phyloP scores from a whole-genome alignment of 225 moss, liverwort and hornwort species.

The Pseudisothecium myosuroides region DNA sequence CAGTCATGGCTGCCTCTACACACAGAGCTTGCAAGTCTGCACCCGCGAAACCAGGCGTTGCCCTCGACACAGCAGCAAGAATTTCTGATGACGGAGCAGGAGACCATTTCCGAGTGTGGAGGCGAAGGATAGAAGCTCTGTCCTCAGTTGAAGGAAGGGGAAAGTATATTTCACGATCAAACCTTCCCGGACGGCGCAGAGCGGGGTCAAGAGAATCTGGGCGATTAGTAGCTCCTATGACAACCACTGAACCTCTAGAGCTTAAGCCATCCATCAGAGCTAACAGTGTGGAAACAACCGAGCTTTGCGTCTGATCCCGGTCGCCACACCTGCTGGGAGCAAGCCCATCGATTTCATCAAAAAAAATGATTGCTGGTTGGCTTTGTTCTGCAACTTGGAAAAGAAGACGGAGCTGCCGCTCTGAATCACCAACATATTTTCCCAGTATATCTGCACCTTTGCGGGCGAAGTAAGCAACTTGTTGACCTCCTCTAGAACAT shows the following conservation, averaged over 20 bases:
- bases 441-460: constrained; percentile 84
- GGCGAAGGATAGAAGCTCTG: constrained; percentile 58
- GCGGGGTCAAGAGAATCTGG: constrained; percentile 85
- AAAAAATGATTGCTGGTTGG: constrained; percentile 79
- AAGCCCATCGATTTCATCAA: constrained; percentile 90
- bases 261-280: constrained; percentile 77
- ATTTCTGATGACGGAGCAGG: constrained; percentile 57
- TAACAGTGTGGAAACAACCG: constrained; percentile 76
- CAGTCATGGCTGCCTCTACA: constrained; percentile 69
- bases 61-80: constrained; percentile 62
- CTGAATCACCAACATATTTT: constrained; percentile 84
- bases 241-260: constrained; percentile 77
- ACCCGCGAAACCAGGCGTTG: constrained; percentile 75
- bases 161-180: constrained; percentile 81
- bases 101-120: constrained; percentile 61
- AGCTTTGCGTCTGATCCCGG: constrained; percentile 82
- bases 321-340: constrained; percentile 81
- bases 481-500: constrained; percentile 57
- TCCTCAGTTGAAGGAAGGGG: constrained; percentile 65
- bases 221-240: constrained; percentile 82
- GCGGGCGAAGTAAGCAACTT: constrained; percentile 76
- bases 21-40: constrained; percentile 81
- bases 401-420: constrained; percentile 68
- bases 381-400: constrained; percentile 80
- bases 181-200: constrained; percentile 74